Percentiles rank a stretch among this genome's conserved stretches.
phyloP scores from a whole-genome alignment of 2,329 filamentous ascomycete genomes.

The Arthrobotrys sinensis region DNA sequence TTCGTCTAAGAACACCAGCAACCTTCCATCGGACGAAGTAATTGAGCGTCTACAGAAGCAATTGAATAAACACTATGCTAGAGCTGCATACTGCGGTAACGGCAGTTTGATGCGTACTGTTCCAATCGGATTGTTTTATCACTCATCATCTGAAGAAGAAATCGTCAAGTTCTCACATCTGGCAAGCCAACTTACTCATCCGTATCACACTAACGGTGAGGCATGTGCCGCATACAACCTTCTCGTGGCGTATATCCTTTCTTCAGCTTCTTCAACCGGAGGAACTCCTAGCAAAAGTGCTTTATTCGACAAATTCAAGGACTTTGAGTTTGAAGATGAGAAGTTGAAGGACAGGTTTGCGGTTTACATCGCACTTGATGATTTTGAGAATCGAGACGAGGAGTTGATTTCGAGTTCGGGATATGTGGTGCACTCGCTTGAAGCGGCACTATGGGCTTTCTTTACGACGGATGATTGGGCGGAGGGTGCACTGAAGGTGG shows the following conservation, averaged over 20 bases:
- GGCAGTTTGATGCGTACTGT: slow-evolving; percentile 69
- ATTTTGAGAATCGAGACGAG: slow-evolving; percentile 50
- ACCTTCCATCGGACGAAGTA: slow-evolving; percentile 60
- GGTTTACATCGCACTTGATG: slow-evolving; percentile 15
- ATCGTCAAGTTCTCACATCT: slow-evolving; percentile 37
- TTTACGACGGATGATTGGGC: slow-evolving; percentile 67
- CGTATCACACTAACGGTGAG: slow-evolving; percentile 67
- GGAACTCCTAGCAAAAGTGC: slow-evolving; percentile 61
- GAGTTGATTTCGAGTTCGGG: slow-evolving; percentile 66
- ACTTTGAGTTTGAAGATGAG: slow-evolving; percentile 57
- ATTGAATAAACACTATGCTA: slow-evolving; percentile 32
- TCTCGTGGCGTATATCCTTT: slow-evolving; percentile 66
- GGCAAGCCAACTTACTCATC: slow-evolving; percentile 67
- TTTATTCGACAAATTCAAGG: slow-evolving; percentile 63
- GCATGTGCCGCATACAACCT: slow-evolving; percentile 68
- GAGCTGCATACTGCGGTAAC: slow-evolving; percentile 66
- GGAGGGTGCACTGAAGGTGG: slow-evolving; percentile 67
- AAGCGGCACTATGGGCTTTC: slow-evolving; percentile 69
- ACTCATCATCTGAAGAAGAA: slow-evolving; percentile 34
- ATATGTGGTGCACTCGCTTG: slow-evolving; percentile 68
- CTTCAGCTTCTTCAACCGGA: slow-evolving; percentile 52
- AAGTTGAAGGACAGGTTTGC: slow-evolving; percentile 62
- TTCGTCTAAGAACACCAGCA: slow-evolving; percentile 1
- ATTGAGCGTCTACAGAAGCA: slow-evolving; percentile 28
- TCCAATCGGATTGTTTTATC: slow-evolving; percentile 66